These are phyloP conservation scores for Nicotiana obtusifolia DNA, from an alignment of 257 asterid species.

Conservation along the genomic window DNA sequence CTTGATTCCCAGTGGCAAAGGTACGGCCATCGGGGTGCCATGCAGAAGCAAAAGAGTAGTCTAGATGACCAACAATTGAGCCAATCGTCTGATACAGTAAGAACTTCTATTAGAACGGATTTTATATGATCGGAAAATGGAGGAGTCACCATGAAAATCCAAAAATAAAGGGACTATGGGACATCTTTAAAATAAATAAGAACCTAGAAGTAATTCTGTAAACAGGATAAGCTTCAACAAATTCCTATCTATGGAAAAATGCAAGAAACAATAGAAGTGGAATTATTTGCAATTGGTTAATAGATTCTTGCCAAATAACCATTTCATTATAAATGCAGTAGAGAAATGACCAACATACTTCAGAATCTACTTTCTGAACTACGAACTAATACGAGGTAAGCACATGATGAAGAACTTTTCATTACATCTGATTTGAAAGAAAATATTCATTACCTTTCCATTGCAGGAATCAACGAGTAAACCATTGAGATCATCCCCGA, in stretches of 20 bases:
- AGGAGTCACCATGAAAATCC: background rate
- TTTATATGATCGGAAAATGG: background rate
- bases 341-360: background rate
- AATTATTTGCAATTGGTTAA: background rate
- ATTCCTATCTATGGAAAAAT: background rate
- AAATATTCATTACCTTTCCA: constrained; percentile 47
- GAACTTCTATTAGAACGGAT: background rate
- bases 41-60: constrained; percentile 72
- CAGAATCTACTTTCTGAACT: background rate
- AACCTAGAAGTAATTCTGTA: background rate
- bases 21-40: constrained; percentile 63
- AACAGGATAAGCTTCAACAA: background rate
- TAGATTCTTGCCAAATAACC: background rate
- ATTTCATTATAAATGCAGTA: background rate
- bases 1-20: constrained; percentile 82
- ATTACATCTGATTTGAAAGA: background rate
- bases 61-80: constrained; percentile 62
- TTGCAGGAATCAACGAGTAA: constrained; percentile 55
- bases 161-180: background rate
- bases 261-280: background rate
- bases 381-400: background rate
- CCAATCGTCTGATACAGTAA: constrained; percentile 34
- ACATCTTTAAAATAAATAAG: background rate
- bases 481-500: constrained; percentile 63
- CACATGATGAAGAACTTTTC: background rate